phyloP scores from a whole-genome alignment of 1,139 yeast genomes.

The Debaryomyces udenii region DNA sequence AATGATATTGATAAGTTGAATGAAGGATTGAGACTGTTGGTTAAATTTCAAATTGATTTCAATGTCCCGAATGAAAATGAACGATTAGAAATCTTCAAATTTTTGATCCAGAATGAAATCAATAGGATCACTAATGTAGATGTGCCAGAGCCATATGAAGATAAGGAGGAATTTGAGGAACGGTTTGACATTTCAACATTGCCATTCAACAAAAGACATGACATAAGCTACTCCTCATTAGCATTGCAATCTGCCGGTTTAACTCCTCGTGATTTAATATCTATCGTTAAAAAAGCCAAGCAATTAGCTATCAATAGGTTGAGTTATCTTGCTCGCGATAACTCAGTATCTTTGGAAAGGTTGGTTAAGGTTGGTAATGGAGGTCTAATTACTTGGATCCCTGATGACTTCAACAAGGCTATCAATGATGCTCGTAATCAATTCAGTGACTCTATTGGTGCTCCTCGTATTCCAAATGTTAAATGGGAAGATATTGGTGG shows the following conservation, averaged over 20 bases:
- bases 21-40: constrained; percentile 63
- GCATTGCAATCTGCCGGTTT: constrained; percentile 92
- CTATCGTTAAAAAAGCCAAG: constrained; percentile 71
- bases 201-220: constrained; percentile 41
- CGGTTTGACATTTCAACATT: constrained; percentile 24
- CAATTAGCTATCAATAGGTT: constrained; percentile 57
- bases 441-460: constrained; percentile 93
- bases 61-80: constrained; percentile 81
- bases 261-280: constrained; percentile 78
- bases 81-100: constrained; percentile 62
- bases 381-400: constrained; percentile 57
- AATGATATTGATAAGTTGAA: constrained; percentile 73
- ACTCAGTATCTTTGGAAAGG: constrained; percentile 24
- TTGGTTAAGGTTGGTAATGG: constrained; percentile 47
- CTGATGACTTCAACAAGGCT: constrained; percentile 70
- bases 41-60: constrained; percentile 77
- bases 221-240: constrained; percentile 59
- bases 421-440: constrained; percentile 83
- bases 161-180: constrained; percentile 22
- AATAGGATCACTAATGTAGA: constrained; percentile 15
- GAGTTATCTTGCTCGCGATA: constrained; percentile 26
- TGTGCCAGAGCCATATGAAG: constrained; percentile 19
- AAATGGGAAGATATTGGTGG: constrained; percentile 97
- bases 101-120: constrained; percentile 38
- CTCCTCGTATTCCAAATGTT: constrained; percentile 93